These are phyloP conservation scores for Ilex paraguariensis DNA, from an alignment of 305 asterid species.

Conservation along the genomic window DNA sequence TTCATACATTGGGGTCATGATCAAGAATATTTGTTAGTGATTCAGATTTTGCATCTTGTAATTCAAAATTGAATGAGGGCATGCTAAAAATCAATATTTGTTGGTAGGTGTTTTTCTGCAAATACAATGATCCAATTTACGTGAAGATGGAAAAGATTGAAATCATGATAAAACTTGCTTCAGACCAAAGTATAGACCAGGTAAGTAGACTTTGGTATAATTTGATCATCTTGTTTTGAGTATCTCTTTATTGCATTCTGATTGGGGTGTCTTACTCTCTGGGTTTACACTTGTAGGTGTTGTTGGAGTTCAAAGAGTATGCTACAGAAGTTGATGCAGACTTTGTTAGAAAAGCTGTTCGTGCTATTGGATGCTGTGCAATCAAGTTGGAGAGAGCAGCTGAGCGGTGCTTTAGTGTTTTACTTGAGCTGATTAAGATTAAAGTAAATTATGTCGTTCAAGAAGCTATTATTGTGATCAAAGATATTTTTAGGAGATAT, in stretches of 20 bases:
- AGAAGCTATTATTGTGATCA: constrained; percentile 98
- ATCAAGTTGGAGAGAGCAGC: constrained; percentile 99
- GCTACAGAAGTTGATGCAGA: constrained; percentile 99
- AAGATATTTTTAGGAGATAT: constrained; percentile 97
- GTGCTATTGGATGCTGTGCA: constrained; percentile 99
- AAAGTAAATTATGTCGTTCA: constrained; percentile 99
- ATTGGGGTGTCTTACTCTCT: constrained; percentile 12
- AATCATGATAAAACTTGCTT: constrained; percentile 99
- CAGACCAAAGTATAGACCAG: constrained; percentile 96
- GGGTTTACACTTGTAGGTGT: constrained; percentile 43
- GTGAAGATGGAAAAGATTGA: constrained; percentile 99
- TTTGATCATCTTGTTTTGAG: constrained; percentile 3
- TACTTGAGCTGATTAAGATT: constrained; percentile 98
- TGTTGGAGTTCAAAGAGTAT: constrained; percentile 98
- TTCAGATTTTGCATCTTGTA: no score
- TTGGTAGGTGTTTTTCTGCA: constrained; percentile 93
- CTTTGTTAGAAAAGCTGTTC: constrained; percentile 98
- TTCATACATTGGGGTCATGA: background rate
- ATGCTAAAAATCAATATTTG: background rate
- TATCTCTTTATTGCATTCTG: constrained; percentile 13
- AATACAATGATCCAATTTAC: constrained; percentile 97
- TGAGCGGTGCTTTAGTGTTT: constrained; percentile 96
- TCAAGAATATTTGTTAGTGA: no score
- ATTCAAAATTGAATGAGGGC: no score
- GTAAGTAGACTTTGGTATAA: constrained; percentile 35